These are phyloP conservation scores for Ulota crispa DNA, from an alignment of 225 moss, liverwort and hornwort species.

Conservation along the genomic window DNA sequence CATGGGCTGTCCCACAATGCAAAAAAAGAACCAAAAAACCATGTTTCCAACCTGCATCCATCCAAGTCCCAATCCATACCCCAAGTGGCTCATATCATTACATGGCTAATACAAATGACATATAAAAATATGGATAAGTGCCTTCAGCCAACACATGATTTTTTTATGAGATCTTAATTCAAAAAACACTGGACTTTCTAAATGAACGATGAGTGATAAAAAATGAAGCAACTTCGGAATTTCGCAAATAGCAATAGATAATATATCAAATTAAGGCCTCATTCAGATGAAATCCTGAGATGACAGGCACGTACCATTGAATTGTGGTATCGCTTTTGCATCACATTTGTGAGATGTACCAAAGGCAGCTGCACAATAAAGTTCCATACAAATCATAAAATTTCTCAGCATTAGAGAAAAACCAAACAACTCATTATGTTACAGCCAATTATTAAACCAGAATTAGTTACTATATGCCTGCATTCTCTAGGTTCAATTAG, in stretches of 20 bases:
- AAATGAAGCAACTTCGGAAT: neutral
- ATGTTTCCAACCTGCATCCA: constrained; percentile 91
- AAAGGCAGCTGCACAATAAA: constrained; percentile 69
- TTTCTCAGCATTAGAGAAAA: neutral
- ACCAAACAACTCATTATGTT: neutral
- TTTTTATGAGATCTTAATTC: too few species aligned
- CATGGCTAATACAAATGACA: too few species aligned
- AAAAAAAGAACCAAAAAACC: constrained; percentile 98
- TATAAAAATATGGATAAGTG: too few species aligned
- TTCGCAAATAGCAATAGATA: too few species aligned
- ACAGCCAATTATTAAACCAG: neutral
- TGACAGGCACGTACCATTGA: constrained; percentile 60
- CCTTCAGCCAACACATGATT: too few species aligned
- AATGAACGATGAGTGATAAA: neutral
- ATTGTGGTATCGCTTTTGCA: constrained; percentile 61
- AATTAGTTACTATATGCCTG: too few species aligned
- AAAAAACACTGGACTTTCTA: neutral
- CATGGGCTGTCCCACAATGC: constrained; percentile 99
- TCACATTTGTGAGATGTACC: constrained; percentile 71
- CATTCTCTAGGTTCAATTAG: too few species aligned
- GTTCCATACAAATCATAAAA: neutral
- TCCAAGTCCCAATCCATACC: neutral
- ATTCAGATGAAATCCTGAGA: neutral
- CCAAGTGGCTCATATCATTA: neutral
- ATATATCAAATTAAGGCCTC: neutral